Evolutionary conservation across 129 eudicot genomes (phyloP).

Genomic region (Deinandra increscens): DNA sequence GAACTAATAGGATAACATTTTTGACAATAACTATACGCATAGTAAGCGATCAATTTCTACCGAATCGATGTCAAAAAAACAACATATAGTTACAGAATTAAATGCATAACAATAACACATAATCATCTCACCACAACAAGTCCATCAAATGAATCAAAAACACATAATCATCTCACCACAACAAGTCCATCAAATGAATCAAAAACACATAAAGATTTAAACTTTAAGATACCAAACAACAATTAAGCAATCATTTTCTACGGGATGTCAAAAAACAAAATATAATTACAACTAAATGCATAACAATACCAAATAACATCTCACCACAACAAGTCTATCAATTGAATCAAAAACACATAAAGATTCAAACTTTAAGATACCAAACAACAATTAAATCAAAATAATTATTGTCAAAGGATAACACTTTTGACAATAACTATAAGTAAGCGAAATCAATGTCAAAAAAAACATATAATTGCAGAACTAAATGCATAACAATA

Average conservation of each 20-base stretch:
- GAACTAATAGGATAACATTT: no score
- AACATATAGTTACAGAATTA: slow-evolving; percentile 2
- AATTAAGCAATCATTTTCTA: no score
- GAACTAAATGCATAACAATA: no score
- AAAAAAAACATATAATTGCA: no score
- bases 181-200: slow-evolving; percentile 16
- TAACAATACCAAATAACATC: slow-evolving; percentile 6
- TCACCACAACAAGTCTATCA: slow-evolving; percentile 7
- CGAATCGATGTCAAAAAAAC: not conserved
- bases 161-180: slow-evolving; percentile 4
- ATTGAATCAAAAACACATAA: slow-evolving; percentile 18
- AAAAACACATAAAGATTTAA: slow-evolving; percentile 15
- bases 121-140: no score
- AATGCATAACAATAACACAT: not conserved
- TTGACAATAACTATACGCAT: not conserved
- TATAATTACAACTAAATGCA: not conserved
- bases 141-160: no score
- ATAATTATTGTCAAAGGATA: no score
- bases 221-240: slow-evolving; percentile 15
- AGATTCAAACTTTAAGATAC: slow-evolving; percentile 6
- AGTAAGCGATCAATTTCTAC: not conserved
- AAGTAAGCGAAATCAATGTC: no score
- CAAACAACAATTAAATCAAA: slow-evolving; percentile 16
- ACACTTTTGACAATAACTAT: no score
- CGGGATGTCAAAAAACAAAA: not conserved